A percentile compares a stretch with the other conserved stretches of the same genome.
Conservation (phyloP, 202 grass and related monocot species). For the Setaria viridis region DNA sequence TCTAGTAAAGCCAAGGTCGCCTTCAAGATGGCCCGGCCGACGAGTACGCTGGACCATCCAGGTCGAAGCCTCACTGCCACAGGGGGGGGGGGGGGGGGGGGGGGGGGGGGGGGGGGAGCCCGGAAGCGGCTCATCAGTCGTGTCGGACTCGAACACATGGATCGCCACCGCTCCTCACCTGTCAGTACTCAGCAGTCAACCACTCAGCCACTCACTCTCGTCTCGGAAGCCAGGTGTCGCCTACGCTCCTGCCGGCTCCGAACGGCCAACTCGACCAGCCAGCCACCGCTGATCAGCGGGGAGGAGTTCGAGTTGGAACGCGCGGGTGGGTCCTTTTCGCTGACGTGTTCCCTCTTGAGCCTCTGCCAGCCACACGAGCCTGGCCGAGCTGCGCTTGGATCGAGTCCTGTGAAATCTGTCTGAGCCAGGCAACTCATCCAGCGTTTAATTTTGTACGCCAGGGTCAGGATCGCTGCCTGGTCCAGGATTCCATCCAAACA, state of each 20-base stretch:
- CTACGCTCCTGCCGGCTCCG: neutral
- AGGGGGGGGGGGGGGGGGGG: neutral
- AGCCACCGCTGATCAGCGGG: neutral
- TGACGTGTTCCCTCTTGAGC: slow-evolving; percentile 3
- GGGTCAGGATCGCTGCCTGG: too few species aligned
- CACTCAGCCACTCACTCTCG: neutral
- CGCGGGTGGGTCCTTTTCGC: neutral
- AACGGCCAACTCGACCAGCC: slow-evolving; percentile 1
- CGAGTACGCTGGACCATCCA: neutral
- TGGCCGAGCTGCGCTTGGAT: neutral
- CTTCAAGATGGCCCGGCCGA: too few species aligned
- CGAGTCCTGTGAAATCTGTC: too few species aligned
- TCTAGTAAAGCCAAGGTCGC: neutral
- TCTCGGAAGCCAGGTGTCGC: neutral
- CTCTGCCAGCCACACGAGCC: neutral
- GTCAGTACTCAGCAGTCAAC: neutral
- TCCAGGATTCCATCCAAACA: too few species aligned
- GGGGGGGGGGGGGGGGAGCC: too few species aligned
- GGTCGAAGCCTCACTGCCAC: neutral
- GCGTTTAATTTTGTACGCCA: too few species aligned
- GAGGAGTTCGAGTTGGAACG: too few species aligned
- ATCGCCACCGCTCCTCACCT: neutral
- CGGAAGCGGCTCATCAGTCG: neutral
- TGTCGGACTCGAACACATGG: neutral
- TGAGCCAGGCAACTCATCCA: too few species aligned